phyloP scores from a whole-genome alignment of 2,329 filamentous ascomycete species.

The Hypomyces perniciosus region DNA sequence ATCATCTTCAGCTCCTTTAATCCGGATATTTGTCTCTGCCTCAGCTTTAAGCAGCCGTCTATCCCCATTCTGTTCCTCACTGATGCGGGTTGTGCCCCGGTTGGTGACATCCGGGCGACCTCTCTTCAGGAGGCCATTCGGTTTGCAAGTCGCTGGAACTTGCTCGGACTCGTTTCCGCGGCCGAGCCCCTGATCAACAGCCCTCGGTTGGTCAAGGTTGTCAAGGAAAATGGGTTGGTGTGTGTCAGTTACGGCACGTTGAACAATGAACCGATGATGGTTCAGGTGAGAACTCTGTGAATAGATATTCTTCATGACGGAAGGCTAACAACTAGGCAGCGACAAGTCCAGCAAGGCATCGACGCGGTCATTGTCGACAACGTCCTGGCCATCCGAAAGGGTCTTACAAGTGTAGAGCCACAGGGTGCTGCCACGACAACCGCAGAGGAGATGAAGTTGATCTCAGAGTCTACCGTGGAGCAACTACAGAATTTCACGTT shows the following conservation, averaged over 20 bases:
- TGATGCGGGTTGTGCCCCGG: conserved; percentile 73
- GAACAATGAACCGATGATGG: conserved; percentile 83
- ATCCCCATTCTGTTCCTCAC: conserved; percentile 94
- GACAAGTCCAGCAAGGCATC: conserved; percentile 91
- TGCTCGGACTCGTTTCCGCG: conserved; percentile 85
- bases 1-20: conserved; percentile 98
- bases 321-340: conserved; percentile 38
- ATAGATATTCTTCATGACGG: neutral
- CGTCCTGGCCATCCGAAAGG: conserved; percentile 87
- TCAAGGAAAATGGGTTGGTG: conserved; percentile 89
- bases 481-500: conserved; percentile 5
- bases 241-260: conserved; percentile 89
- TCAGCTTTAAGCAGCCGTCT: conserved; percentile 95
- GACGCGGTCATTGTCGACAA: conserved; percentile 97
- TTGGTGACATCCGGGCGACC: conserved; percentile 83
- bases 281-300: conserved; percentile 59
- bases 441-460: conserved; percentile 1
- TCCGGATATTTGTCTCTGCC: conserved; percentile 87
- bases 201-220: conserved; percentile 80
- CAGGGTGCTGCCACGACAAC: conserved; percentile 11
- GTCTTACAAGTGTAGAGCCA: conserved; percentile 52
- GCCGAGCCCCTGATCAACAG: conserved; percentile 84
- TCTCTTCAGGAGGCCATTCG: conserved; percentile 93
- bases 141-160: conserved; percentile 90
- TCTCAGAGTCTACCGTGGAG: conserved; percentile 1